Base-by-base conservation (phyloP, 805 yeast species). In the Kurtzmaniella cleridarum region DNA sequence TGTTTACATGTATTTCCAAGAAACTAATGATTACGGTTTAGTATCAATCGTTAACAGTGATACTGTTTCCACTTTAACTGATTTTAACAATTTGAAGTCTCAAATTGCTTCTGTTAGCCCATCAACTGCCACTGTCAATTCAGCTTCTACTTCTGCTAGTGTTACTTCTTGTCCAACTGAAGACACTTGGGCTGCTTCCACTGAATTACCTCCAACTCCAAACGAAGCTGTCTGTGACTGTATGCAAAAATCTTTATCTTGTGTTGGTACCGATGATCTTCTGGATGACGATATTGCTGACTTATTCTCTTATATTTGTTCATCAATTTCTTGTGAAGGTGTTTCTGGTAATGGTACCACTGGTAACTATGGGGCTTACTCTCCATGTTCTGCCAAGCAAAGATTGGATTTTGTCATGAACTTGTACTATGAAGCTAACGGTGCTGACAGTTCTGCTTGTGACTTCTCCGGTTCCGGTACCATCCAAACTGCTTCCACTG, bases 1-100 rank as follows among this genome's bases (percentile, higher is more conserved):
- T 55, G 91, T 84, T 40, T 84, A 83, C 70, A 79, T 84, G 90
- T 84, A 84, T 68, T 84, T 78, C 65, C 74, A 84, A 68, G 91
- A 84, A 69, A 67, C 65, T 40, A 84, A 84, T 66, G 61, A 83
- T 52, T 84, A 82, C 55, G 91, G 95, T 68, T 73, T 84, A 56
- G 90, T 84, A 39, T 47, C 76, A 39, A 61, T 79, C 45, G 64
- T 61, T 38, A 66, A 64, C 46, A 59, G 57, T 48, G 66, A 64
- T 26, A 43, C 60, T n/a, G 83, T 80, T 43, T 59, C 67, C 37
- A 82, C 91, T 41, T 64, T 81, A 64, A 61, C 60, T 34, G 91
- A 84, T 62, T 84, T 69, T 68, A 56, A 64, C 55, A 71, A 82
- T 69, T 81, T 76, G 63, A 76, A 79, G 44, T 66, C 74, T 29